Percentiles rank a stretch among this genome's conserved stretches.
These are phyloP conservation scores for Brassica nigra DNA, from an alignment of 345 rosid genomes.

Conservation along the genomic window DNA sequence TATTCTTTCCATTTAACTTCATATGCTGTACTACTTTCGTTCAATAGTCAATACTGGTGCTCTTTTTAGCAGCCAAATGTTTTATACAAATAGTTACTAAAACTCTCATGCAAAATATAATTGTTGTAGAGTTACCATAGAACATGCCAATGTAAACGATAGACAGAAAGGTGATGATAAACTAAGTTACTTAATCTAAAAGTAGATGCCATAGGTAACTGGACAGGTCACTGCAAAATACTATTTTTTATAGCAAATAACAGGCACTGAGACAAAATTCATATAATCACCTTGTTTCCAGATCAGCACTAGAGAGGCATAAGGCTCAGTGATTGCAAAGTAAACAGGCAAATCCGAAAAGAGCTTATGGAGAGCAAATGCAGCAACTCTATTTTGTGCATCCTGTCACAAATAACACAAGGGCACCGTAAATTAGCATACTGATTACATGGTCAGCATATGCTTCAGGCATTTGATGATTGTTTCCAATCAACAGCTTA, in stretches of 20 bases:
- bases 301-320: conserved; percentile 63
- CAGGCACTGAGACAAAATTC: conserved; percentile 15
- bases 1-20: conserved; percentile 1
- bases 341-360: conserved; percentile 82
- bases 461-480: background rate
- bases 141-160: conserved; percentile 3
- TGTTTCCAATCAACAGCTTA: conserved; percentile 8
- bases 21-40: background rate
- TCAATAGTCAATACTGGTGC: background rate
- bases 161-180: background rate
- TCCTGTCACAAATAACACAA: conserved; percentile 54
- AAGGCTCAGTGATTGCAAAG: conserved; percentile 68
- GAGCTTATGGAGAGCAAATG: conserved; percentile 73
- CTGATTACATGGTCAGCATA: conserved; percentile 3
- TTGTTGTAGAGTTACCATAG: conserved; percentile 9
- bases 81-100: background rate
- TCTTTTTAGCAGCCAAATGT: background rate
- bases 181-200: conserved; percentile 10
- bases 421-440: conserved; percentile 26
- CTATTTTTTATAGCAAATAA: background rate
- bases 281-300: conserved; percentile 76
- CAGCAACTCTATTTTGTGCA: conserved; percentile 85
- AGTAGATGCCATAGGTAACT: background rate
- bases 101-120: conserved; percentile 13
- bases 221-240: conserved; percentile 1